Conservation (phyloP, 2,329 filamentous ascomycete genomes). For the Aspergillus sp. region DNA sequence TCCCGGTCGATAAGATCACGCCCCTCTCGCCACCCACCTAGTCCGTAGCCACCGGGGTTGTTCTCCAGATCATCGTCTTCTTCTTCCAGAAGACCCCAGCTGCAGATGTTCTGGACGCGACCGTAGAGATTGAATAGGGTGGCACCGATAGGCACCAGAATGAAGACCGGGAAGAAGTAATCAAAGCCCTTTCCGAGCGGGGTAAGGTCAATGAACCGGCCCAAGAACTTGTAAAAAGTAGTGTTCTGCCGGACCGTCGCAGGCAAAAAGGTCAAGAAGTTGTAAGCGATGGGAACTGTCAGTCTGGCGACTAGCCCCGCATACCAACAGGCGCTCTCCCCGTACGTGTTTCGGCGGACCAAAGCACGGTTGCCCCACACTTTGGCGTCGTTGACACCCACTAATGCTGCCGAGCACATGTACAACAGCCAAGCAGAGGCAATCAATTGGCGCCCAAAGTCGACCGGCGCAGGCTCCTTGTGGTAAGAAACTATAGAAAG, state of each 20-base stretch:
- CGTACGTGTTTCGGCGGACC: slow-evolving; percentile 85
- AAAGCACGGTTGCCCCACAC: slow-evolving; percentile 96
- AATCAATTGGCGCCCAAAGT: slow-evolving; percentile 81
- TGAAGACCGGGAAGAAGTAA: slow-evolving; percentile 82
- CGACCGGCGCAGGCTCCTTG: slow-evolving; percentile 71
- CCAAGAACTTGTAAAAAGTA: slow-evolving; percentile 84
- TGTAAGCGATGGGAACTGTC: slow-evolving; percentile 90
- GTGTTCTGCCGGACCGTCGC: slow-evolving; percentile 71
- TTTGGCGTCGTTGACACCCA: slow-evolving; percentile 86
- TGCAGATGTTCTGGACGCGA: slow-evolving; percentile 72
- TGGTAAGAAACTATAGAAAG: slow-evolving; percentile 67
- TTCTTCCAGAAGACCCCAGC: slow-evolving; percentile 76
- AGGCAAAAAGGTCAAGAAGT: slow-evolving; percentile 89
- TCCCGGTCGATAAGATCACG: slow-evolving; percentile 88
- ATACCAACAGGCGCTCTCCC: slow-evolving; percentile 95
- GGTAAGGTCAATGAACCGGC: slow-evolving; percentile 78
- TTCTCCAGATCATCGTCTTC: slow-evolving; percentile 67
- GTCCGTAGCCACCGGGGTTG: slow-evolving; percentile 66
- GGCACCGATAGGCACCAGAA: slow-evolving; percentile 81
- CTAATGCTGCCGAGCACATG: slow-evolving; percentile 89
- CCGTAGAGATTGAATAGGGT: slow-evolving; percentile 90
- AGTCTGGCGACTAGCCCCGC: slow-evolving; percentile 88
- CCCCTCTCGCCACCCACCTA: slow-evolving; percentile 87
- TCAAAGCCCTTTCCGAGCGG: slow-evolving; percentile 81
- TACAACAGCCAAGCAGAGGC: slow-evolving; percentile 89